Conservation (phyloP, 176 grass and related monocot genomes). For the Zoysia japonica region DNA sequence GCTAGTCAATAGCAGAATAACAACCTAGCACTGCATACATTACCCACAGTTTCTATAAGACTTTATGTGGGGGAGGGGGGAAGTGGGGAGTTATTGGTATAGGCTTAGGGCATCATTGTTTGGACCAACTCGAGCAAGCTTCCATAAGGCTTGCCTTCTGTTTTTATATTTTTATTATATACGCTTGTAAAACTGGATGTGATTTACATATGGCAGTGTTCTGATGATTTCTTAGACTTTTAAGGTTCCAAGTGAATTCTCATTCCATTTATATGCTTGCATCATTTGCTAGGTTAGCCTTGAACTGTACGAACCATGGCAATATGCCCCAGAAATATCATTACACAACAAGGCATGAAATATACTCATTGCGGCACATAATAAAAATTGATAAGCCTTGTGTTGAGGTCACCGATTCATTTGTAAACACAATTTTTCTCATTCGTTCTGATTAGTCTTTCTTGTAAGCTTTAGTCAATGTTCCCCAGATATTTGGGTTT, state of each 20-base stretch:
- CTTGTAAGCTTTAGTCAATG: background rate
- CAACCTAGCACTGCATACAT: too few species aligned
- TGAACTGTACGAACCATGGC: background rate
- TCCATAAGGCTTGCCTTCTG: background rate
- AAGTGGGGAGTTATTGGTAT: background rate
- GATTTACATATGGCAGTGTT: constrained; percentile 6
- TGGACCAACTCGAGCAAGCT: background rate
- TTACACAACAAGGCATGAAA: background rate
- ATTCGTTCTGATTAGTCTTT: background rate
- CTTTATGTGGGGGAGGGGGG: background rate
- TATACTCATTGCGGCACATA: background rate
- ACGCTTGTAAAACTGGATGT: background rate
- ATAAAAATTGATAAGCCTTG: background rate
- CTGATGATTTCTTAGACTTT: background rate
- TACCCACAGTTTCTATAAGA: background rate
- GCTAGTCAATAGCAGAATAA: background rate
- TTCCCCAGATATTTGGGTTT: background rate
- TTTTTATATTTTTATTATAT: background rate
- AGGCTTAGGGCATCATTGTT: background rate
- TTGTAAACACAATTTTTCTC: background rate
- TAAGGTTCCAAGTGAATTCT: background rate
- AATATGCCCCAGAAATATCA: constrained; percentile 21
- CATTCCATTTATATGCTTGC: background rate
- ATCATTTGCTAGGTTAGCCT: background rate
- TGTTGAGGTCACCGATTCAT: background rate